Conservation (phyloP, 805 yeast species). For the Saturnispora bothae region DNA sequence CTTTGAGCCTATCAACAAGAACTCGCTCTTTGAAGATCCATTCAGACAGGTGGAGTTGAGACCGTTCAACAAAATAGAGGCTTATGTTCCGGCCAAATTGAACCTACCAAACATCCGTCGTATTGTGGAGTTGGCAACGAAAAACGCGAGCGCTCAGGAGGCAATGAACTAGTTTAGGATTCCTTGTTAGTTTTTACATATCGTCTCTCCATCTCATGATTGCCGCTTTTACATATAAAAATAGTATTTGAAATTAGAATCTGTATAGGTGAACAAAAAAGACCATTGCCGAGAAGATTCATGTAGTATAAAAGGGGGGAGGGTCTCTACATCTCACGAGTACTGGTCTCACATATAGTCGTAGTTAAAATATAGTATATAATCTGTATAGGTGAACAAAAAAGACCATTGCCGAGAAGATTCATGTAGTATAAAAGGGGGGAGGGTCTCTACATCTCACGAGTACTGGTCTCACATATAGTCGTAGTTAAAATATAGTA, state of each 20-base stretch:
- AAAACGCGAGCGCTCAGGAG: conserved; percentile 59
- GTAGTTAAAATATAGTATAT: too few relatives aligned
- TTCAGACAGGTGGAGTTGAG: conserved; percentile 63
- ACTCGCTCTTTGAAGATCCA: conserved; percentile 76
- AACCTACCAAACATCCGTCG: conserved; percentile 81
- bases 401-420: neutral
- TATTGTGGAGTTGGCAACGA: conserved; percentile 79
- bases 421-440: neutral
- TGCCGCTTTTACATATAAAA: too few relatives aligned
- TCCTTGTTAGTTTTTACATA: neutral
- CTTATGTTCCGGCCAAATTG: conserved; percentile 92
- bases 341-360: too few relatives aligned
- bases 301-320: neutral
- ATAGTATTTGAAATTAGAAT: too few relatives aligned
- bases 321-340: too few relatives aligned
- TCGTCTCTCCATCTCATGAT: too few relatives aligned
- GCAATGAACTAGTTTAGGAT: neutral
- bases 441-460: too few relatives aligned
- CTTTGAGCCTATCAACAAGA: conserved; percentile 58
- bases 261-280: too few relatives aligned
- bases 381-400: too few relatives aligned
- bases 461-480: too few relatives aligned
- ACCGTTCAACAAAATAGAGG: conserved; percentile 73
- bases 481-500: too few relatives aligned
- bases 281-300: neutral